These are phyloP conservation scores for Trichomonas vaginalis DNA, from an alignment of 208 protist genomes.

Conservation along the genomic window DNA sequence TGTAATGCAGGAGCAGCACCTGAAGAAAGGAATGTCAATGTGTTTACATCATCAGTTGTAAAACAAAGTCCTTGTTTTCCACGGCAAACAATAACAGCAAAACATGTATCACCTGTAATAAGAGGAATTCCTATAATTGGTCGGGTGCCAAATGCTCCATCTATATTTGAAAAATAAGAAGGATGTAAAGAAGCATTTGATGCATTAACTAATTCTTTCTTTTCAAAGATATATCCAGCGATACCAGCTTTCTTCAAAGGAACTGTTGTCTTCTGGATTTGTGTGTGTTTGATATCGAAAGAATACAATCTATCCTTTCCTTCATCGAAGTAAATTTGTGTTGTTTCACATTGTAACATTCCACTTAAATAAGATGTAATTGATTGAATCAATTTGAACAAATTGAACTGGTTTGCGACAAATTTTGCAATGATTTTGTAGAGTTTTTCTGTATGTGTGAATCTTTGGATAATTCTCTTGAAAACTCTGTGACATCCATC, in stretches of 20 bases:
- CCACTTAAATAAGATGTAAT: not conserved
- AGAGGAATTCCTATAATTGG: not conserved
- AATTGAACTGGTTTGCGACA: not conserved
- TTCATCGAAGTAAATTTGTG: not conserved
- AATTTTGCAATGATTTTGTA: not conserved
- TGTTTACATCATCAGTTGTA: not conserved
- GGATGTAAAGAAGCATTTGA: not conserved
- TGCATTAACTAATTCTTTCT: not conserved
- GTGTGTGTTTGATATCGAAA: not conserved
- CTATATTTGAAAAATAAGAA: not conserved
- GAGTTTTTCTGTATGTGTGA: not conserved
- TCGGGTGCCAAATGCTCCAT: not conserved
- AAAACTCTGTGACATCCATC: not conserved
- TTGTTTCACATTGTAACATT: not conserved
- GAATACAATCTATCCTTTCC: not conserved
- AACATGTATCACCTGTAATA: not conserved
- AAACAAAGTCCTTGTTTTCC: not conserved
- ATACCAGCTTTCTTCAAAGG: not conserved
- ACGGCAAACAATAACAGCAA: not conserved
- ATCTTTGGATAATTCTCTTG: not conserved
- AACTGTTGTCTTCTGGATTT: not conserved
- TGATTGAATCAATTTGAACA: not conserved
- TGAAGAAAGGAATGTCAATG: not conserved
- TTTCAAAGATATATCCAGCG: not conserved
- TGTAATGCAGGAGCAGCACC: not conserved